Evolutionary conservation across 139 green algal species (phyloP), one percentile per base, ranked within the genome.

Genomic region (Marvania coccoides): DNA sequence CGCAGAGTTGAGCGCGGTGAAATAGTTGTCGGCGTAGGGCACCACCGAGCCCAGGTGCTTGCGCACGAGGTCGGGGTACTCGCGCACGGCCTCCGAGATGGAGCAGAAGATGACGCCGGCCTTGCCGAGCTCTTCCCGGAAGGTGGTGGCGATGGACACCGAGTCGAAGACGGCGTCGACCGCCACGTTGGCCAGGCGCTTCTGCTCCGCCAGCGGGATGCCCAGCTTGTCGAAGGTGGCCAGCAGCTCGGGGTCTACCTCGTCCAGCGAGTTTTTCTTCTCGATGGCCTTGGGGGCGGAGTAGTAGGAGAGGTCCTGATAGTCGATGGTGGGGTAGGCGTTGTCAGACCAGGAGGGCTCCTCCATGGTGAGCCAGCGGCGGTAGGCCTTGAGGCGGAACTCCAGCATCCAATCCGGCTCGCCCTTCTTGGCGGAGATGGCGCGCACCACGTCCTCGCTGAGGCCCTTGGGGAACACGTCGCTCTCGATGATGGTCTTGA

Each of bases 341-440:
- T 75, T 71, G 63, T 81, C 74, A 1, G 39, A 65, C 74, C 74
- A 81, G 29, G 23, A 15, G 0, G 74, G 74, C 47, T 79, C 63
- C 61, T 74, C 83, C 95, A 99, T 98, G 3, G 89, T 98, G 10
- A 97, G 79, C 95, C 95, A 99, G 45, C 91, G 89, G 15, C 84
- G 70, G 71, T 87, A 99, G 1, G 94, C 95, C 51, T 89, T 90
- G 12, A 99, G 81, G 12, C 72, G 72, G 63, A 98, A 99, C 33
- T 99, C 94, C 24, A 99, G 86, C 85, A 99, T 88, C 95, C 95
- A 99, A 33, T 99, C 91, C 10, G 95, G 95, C 83, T 99, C 95
- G 4, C 92, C 78, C 83, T 99, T 99, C 82, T 99, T 99, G 30
- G 84, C 85, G 0, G 85, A 96, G 37, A 99, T 98, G 9, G 93